Evolutionary conservation across 176 grass and related monocot genomes (phyloP), one percentile per base, ranked within the genome.

Genomic region (Stipa capillata): DNA sequence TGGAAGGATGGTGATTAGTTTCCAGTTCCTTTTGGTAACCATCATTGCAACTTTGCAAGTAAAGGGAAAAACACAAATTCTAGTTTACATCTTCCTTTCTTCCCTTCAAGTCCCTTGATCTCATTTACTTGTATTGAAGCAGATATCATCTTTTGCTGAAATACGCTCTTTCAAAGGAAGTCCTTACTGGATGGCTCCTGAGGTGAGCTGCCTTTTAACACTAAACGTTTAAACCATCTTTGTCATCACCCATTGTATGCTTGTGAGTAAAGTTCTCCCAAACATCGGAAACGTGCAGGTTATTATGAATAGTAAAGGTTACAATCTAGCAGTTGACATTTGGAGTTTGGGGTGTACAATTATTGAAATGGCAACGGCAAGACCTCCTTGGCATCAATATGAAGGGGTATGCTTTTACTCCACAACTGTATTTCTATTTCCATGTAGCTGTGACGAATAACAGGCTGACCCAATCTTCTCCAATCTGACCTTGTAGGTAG

Each of bases 121-220:
- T 68, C 21, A 25, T 80, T n/a, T 86, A 34, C 8, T 82, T 87
- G 41, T 70, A 4, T 77, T 91, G 32, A 75, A 82, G 82, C 92
- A 99, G 96, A 95, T 89, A 86, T 89, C 90, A 63, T 89, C 92
- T 74, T 99, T 93, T 79, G 91, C 90, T 84, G 85, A 93, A 77
- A 99, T 99, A 87, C 88, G 75, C 50, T 99, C 96, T 79, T 89
- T 99, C 17, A 99, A 91, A 83, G 96, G 96, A 95, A 99, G 96
- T 70, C 96, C 96, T 83, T 99, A 99, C 59, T 99, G 92, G 96
- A 99, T 99, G 88, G 96, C 96, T 72, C 96, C 96, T 71, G 96
- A 99, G 90, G 96, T 95, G 52, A 79, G 63, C n/a, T 76, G 17
- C 65, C 65, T 52, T 76, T 65, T 29, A 2, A 60, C n/a, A 45